Percentiles rank a stretch among this genome's conserved stretches.
These are phyloP conservation scores for Phytophthora ramorum DNA, from an alignment of 352 stramenopile genomes.

Conservation along the genomic window DNA sequence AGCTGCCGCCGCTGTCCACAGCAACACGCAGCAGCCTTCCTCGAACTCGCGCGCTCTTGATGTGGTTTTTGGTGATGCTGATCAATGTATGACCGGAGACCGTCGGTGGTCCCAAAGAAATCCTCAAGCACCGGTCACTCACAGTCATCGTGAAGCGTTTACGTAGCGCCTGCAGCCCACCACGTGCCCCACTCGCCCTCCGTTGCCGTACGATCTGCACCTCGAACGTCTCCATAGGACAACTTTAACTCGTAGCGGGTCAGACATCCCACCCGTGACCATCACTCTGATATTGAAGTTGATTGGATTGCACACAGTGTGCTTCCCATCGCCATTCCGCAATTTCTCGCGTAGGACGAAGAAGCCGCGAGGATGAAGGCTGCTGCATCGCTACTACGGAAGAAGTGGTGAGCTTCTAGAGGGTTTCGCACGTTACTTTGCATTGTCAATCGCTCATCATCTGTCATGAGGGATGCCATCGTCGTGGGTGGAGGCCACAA, in stretches of 20 bases:
- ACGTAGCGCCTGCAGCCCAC: constrained; percentile 42
- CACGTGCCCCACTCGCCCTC: neutral
- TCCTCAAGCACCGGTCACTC: constrained; percentile 19
- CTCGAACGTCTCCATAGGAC: constrained; percentile 24
- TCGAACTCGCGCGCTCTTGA: constrained; percentile 46
- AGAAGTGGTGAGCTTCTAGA: constrained; percentile 43
- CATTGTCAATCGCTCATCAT: neutral
- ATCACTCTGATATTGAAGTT: constrained; percentile 36
- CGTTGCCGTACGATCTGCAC: constrained; percentile 46
- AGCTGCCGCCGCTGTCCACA: constrained; percentile 17
- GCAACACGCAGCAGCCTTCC: constrained; percentile 38
- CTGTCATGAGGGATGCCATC: constrained; percentile 74
- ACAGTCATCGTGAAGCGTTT: constrained; percentile 38
- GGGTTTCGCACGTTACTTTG: neutral
- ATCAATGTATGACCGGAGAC: constrained; percentile 10
- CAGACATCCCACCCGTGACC: constrained; percentile 13
- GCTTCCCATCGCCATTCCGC: constrained; percentile 15
- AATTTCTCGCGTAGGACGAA: constrained; percentile 21
- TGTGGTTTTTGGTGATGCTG: constrained; percentile 17
- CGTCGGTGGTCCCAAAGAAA: constrained; percentile 12
- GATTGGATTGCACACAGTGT: constrained; percentile 9
- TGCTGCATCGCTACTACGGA: constrained; percentile 36
- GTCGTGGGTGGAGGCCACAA: constrained; percentile 92
- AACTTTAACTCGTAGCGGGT: constrained; percentile 29
- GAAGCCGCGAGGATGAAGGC: constrained; percentile 22